These are phyloP conservation scores for Rhizopogon roseolus DNA, from an alignment of 768 basidiomycete genomes.

Conservation along the genomic window DNA sequence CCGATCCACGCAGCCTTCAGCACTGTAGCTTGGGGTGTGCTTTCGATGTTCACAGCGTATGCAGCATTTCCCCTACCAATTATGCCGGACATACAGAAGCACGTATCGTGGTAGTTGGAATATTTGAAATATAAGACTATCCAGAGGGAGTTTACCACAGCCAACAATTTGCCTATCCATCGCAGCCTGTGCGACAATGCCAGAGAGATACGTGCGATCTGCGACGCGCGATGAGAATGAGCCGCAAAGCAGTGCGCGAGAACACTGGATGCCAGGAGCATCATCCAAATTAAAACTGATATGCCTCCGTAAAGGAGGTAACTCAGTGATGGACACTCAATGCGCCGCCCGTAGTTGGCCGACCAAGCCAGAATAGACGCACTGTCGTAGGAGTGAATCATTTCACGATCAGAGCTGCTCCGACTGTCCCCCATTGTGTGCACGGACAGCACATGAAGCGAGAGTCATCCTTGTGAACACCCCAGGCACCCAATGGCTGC, in stretches of 20 bases:
- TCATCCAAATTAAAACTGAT: slow-evolving; percentile 17
- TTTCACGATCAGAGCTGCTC: slow-evolving; percentile 17
- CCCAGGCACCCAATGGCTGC: slow-evolving; percentile 10
- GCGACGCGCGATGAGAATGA: too few species aligned
- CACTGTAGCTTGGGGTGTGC: slow-evolving; percentile 13
- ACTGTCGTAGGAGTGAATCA: slow-evolving; percentile 18
- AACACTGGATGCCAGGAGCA: slow-evolving; percentile 9
- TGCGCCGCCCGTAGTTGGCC: too few species aligned
- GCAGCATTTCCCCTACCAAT: slow-evolving; percentile 13
- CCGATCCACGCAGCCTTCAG: slow-evolving; percentile 32
- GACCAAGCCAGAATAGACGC: too few species aligned
- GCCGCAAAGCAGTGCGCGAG: neutral
- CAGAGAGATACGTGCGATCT: neutral
- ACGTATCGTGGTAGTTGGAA: slow-evolving; percentile 18
- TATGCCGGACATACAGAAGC: slow-evolving; percentile 26
- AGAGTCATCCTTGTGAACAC: slow-evolving; percentile 12
- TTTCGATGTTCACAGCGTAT: slow-evolving; percentile 23
- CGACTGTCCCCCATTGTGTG: slow-evolving; percentile 20
- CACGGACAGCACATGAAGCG: slow-evolving; percentile 13
- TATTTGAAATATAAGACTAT: slow-evolving; percentile 25
- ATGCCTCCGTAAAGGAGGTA: slow-evolving; percentile 15
- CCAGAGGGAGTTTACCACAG: slow-evolving; percentile 21
- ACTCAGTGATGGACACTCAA: slow-evolving; percentile 17
- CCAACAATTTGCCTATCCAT: slow-evolving; percentile 22
- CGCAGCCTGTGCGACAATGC: slow-evolving; percentile 15